These are phyloP conservation scores for Saprolegnia diclina DNA, from an alignment of 352 stramenopile species.

Conservation along the genomic window DNA sequence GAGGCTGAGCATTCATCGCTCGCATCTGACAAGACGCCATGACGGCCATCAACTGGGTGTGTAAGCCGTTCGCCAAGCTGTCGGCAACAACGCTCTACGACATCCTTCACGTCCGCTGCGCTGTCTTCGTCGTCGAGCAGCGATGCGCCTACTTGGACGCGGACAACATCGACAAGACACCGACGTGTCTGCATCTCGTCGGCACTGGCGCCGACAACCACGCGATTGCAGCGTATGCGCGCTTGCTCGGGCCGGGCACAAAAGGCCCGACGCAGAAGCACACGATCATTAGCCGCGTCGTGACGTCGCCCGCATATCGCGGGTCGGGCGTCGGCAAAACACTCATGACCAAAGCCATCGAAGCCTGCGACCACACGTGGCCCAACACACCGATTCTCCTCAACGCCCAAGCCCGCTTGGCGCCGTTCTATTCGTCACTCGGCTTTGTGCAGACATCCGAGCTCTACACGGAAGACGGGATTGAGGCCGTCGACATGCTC, in stretches of 20 bases:
- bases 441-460: slow-evolving; percentile 8
- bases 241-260: not conserved
- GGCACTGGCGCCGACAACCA: not conserved
- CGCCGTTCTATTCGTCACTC: slow-evolving; percentile 4
- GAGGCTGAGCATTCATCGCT: too few species aligned
- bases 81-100: slow-evolving; percentile 17
- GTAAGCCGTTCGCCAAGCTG: slow-evolving; percentile 11
- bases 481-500: slow-evolving; percentile 10
- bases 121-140: slow-evolving; percentile 23
- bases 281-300: slow-evolving; percentile 22
- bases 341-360: slow-evolving; percentile 17
- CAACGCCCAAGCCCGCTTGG: not conserved
- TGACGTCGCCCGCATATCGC: not conserved
- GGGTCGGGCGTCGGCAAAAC: slow-evolving; percentile 1
- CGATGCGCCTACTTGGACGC: slow-evolving; percentile 15
- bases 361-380: slow-evolving; percentile 6
- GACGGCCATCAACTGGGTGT: slow-evolving; percentile 1
- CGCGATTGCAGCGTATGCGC: slow-evolving; percentile 5
- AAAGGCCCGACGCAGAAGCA: slow-evolving; percentile 14
- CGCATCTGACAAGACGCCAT: too few species aligned
- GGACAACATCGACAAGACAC: slow-evolving; percentile 12
- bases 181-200: slow-evolving; percentile 9
- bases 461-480: slow-evolving; percentile 2
- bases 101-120: slow-evolving; percentile 14
- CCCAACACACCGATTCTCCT: not conserved